Evolutionary conservation across 1,139 yeast species (phyloP), one percentile per base, ranked within the genome.

Genomic region (Protomyces inundatus): DNA sequence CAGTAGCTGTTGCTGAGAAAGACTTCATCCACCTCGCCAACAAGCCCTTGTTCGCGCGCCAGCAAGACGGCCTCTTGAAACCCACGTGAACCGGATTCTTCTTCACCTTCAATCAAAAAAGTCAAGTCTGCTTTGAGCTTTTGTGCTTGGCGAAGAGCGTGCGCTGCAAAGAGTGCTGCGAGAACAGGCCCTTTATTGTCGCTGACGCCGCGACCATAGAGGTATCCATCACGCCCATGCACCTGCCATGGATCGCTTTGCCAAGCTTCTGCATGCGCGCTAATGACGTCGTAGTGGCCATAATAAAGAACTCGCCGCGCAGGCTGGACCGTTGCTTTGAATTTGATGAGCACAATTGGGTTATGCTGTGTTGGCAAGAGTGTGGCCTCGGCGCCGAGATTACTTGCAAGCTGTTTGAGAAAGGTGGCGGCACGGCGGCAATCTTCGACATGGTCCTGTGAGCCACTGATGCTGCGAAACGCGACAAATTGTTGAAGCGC

Each of bases 221-320:
- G 74, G 71, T 86, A 90, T 0, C 98, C 98, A 73, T 93, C 87
- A 67, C 81, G 80, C 2, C 96, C 88, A 0, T 87, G 82, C 74
- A 93, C 75, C 36, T 76, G 75, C 73, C 87, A 93, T 0, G 98
- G 98, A 68, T 87, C 85, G 0, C 95, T 83, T 4, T 79, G 74
- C 98, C 98, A 93, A 16, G 79, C 81, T 3, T 78, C 76, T 58
- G 82, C 83, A 66, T 84, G 86, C 0, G 87, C 87, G 54, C 81
- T 81, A 45, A 93, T 91, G 34, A 93, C 97, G 75, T 93, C 98
- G 73, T 93, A 93, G 77, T 93, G 98, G 0, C 97, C 98, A 74
- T 93, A 93, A 86, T 95, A 93, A 61, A 91, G 73, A 3, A 90
- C 80, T 57, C 55, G 71, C 66, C 60, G 60, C 23, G 35, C 33